Evolutionary conservation across 495 filamentous ascomycete species (phyloP).

Genomic region (Pseudevernia furfuracea): DNA sequence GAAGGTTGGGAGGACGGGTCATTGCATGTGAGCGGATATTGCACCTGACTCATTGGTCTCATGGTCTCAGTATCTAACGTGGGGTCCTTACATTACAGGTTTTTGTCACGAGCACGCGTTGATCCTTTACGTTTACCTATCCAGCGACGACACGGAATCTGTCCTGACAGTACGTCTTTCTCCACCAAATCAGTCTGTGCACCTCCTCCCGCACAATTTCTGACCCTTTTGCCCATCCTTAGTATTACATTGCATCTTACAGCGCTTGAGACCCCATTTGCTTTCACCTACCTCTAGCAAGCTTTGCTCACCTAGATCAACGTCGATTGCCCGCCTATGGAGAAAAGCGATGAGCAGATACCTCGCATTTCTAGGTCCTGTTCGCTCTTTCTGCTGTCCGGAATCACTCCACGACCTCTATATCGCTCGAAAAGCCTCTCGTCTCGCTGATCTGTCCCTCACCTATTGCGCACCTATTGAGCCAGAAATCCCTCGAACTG

Average conservation of each 20-base stretch:
- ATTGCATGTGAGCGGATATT: slow-evolving; percentile 49
- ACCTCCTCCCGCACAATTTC: not conserved
- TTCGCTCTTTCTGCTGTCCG: not conserved
- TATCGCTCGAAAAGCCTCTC: too few relatives aligned
- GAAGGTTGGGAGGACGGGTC: slow-evolving; percentile 75
- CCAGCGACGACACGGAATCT: slow-evolving; percentile 59
- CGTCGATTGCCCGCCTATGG: too few relatives aligned
- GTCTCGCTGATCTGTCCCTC: too few relatives aligned
- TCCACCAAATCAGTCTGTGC: not conserved
- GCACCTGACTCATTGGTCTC: not conserved
- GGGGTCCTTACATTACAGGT: slow-evolving; percentile 30
- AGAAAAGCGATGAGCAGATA: not conserved
- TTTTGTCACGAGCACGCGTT: slow-evolving; percentile 73
- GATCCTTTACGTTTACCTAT: slow-evolving; percentile 86
- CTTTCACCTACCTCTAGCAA: not conserved
- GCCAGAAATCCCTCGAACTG: too few relatives aligned
- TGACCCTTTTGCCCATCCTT: not conserved
- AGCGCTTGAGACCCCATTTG: slow-evolving; percentile 18
- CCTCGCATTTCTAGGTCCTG: not conserved
- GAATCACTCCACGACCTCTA: too few relatives aligned
- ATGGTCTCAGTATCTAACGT: too few relatives aligned
- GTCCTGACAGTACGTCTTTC: slow-evolving; percentile 58
- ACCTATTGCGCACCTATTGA: too few relatives aligned
- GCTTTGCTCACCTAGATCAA: not conserved
- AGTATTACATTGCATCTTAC: slow-evolving; percentile 59